Evolutionary conservation across 257 asterid genomes (phyloP).

Genomic region (Solanum chilense): DNA sequence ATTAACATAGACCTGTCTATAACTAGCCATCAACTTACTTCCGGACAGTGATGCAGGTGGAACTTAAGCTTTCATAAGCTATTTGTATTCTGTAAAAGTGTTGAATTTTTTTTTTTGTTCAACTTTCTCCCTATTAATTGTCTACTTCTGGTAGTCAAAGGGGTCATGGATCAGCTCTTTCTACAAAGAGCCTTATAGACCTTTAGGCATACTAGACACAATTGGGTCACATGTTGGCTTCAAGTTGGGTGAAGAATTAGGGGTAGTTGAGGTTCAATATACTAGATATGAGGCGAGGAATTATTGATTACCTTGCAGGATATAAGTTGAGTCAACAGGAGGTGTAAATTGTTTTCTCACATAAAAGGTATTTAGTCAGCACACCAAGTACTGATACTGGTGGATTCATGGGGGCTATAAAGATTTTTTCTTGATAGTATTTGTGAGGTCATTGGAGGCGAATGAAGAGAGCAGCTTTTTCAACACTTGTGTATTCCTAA

Average conservation of each 20-base stretch:
- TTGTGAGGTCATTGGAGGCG: neutral
- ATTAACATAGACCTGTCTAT: neutral
- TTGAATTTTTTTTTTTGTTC: neutral
- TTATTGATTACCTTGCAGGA: neutral
- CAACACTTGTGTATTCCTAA: neutral
- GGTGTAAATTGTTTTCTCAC: neutral
- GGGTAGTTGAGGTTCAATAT: neutral
- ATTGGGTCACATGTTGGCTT: neutral
- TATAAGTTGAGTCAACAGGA: neutral
- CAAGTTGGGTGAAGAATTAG: neutral
- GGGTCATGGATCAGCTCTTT: neutral
- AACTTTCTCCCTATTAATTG: neutral
- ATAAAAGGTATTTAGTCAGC: neutral
- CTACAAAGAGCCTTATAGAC: neutral
- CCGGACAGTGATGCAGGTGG: neutral
- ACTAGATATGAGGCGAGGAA: neutral
- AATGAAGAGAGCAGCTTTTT: neutral
- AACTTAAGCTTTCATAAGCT: neutral
- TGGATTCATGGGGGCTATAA: neutral
- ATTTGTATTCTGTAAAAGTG: neutral
- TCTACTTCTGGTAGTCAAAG: neutral
- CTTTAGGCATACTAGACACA: neutral
- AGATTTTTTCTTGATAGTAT: neutral
- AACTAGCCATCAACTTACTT: neutral
- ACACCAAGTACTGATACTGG: neutral